Percentiles rank a stretch among this genome's conserved stretches.
These are phyloP conservation scores for Flaveria sonorensis DNA, from an alignment of 129 eudicot species.

Conservation along the genomic window DNA sequence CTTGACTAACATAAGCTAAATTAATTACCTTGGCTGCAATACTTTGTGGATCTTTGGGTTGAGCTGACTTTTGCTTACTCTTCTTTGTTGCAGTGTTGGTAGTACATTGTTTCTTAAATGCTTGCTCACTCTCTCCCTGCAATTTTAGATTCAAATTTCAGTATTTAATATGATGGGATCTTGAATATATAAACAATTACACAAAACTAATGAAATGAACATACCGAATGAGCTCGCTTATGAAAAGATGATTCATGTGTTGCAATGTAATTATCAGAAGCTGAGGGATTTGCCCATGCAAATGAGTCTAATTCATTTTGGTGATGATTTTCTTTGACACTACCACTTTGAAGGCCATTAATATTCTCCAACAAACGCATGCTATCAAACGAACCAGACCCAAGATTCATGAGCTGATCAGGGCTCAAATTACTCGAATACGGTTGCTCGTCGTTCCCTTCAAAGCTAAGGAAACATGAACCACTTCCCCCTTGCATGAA, in stretches of 20 bases:
- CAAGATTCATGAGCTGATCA: constrained; percentile 35
- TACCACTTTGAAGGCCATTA: constrained; percentile 40
- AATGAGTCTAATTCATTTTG: constrained; percentile 45
- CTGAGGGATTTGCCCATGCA: constrained; percentile 59
- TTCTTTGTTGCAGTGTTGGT: constrained; percentile 51
- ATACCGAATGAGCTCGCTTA: constrained; percentile 71
- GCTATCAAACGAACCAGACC: constrained; percentile 37
- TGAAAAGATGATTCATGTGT: constrained; percentile 50
- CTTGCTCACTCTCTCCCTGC: constrained; percentile 68
- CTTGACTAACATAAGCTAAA: background rate
- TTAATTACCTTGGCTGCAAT: constrained; percentile 84
- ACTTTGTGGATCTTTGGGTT: constrained; percentile 91
- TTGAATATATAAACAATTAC: background rate
- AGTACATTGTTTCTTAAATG: constrained; percentile 77
- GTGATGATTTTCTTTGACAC: constrained; percentile 27
- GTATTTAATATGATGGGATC: background rate
- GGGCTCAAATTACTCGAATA: constrained; percentile 31
- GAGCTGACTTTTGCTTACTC: constrained; percentile 55
- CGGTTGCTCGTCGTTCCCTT: constrained; percentile 45
- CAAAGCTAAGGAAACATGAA: constrained; percentile 69
- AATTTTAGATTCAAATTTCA: constrained; percentile 5
- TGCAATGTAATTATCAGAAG: constrained; percentile 28
- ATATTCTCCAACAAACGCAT: constrained; percentile 42
- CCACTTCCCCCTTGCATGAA: constrained; percentile 46
- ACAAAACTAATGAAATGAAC: background rate